Conservation (phyloP, 176 grass and related monocot genomes). For the Zizania latifolia region DNA sequence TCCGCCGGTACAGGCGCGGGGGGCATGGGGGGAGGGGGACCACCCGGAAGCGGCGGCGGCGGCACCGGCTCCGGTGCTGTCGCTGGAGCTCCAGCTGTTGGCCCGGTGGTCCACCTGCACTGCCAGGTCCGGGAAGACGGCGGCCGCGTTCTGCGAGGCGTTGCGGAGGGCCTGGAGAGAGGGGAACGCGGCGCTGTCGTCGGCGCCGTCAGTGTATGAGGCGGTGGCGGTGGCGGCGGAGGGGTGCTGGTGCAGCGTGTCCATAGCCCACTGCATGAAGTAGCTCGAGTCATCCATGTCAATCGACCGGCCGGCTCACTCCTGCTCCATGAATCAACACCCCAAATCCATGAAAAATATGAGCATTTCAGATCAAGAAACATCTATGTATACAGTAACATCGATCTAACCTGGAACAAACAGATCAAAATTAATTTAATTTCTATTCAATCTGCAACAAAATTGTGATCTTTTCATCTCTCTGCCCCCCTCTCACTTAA, state of each 20-base stretch:
- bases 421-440: no score
- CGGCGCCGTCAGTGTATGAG: background rate
- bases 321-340: background rate
- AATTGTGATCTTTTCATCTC: no score
- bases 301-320: no score
- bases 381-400: background rate
- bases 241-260: conserved; percentile 27
- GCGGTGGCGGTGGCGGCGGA: background rate
- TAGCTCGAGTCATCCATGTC: conserved; percentile 41
- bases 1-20: background rate
- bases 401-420: no score
- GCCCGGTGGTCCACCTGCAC: conserved; percentile 33
- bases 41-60: conserved; percentile 3
- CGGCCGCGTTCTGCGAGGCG: background rate
- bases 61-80: conserved; percentile 19
- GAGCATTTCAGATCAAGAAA: background rate
- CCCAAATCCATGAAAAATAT: background rate
- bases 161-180: conserved; percentile 33
- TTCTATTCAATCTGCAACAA: no score
- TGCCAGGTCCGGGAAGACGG: background rate
- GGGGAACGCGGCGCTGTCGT: background rate
- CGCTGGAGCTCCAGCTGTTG: conserved; percentile 43
- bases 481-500: no score
- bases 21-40: conserved; percentile 35
- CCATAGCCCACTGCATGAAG: conserved; percentile 55